A percentile compares a stretch with the other conserved stretches of the same genome.
Evolutionary conservation across 306 rosid genomes (phyloP).

Genomic region (Medicago ruthenica): DNA sequence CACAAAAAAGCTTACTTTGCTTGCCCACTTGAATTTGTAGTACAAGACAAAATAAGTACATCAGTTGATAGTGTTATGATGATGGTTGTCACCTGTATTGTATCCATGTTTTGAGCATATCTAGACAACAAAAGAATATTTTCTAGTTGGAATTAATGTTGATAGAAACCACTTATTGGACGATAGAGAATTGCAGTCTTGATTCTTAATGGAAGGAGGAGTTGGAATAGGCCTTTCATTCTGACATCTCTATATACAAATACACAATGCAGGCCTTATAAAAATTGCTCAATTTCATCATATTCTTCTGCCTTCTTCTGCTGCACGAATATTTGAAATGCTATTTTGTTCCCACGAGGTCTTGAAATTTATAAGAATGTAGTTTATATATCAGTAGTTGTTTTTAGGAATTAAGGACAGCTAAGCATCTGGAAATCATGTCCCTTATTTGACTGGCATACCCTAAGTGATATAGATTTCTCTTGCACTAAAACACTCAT

Average conservation of each 20-base stretch:
- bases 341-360: background rate
- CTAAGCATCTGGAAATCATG: conserved; percentile 16
- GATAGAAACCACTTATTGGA: conserved; percentile 23
- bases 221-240: conserved; percentile 15
- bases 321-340: conserved; percentile 17
- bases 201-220: conserved; percentile 27
- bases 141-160: conserved; percentile 33
- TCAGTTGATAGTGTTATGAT: conserved; percentile 11
- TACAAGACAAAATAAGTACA: background rate
- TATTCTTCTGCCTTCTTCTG: no score
- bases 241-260: conserved; percentile 5
- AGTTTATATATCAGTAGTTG: background rate
- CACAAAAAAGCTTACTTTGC: background rate
- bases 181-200: conserved; percentile 27
- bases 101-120: conserved; percentile 24
- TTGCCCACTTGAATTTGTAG: conserved; percentile 4
- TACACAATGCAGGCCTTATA: background rate
- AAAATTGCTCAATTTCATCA: background rate
- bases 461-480: background rate
- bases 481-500: background rate
- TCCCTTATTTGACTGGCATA: conserved; percentile 5
- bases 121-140: background rate
- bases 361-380: conserved; percentile 5
- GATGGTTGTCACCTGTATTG: background rate
- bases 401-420: conserved; percentile 9